These are phyloP conservation scores for Tricholoma bakamatsutake DNA, from an alignment of 768 basidiomycete species.

Conservation along the genomic window DNA sequence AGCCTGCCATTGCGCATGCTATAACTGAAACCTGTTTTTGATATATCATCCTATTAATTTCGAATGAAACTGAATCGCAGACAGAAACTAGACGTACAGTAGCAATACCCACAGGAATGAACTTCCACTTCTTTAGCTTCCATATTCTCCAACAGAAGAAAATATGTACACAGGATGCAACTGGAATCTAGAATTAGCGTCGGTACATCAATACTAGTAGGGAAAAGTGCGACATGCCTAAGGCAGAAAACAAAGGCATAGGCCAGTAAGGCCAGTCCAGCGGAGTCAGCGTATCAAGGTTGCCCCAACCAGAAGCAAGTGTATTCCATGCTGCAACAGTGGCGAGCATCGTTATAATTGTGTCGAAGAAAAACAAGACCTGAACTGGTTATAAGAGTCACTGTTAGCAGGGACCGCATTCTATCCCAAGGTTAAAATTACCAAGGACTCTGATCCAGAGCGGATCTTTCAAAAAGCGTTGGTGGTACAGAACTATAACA, in stretches of 20 bases:
- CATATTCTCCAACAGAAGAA: no score
- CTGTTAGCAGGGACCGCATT: not conserved
- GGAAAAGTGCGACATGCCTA: conserved; percentile 1
- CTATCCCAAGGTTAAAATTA: not conserved
- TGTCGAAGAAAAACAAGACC: conserved; percentile 13
- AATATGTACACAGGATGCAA: conserved; percentile 11
- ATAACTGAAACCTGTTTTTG: conserved; percentile 5
- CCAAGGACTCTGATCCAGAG: conserved; percentile 10
- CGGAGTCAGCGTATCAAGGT: conserved; percentile 5
- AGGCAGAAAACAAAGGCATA: conserved; percentile 6
- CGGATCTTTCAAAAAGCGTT: conserved; percentile 11
- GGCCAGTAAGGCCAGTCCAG: conserved; percentile 14
- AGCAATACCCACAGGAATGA: conserved; percentile 6
- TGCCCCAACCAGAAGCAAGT: conserved; percentile 15
- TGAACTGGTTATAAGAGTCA: conserved; percentile 9
- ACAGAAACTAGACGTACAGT: conserved; percentile 1
- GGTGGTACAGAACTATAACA: conserved; percentile 10
- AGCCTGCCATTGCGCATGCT: conserved; percentile 1
- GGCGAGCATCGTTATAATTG: conserved; percentile 10
- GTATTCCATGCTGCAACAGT: conserved; percentile 14
- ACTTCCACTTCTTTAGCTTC: no score
- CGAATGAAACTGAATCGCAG: not conserved
- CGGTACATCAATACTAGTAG: not conserved
- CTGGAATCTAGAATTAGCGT: not conserved
- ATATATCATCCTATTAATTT: not conserved